Base-by-base conservation (phyloP, 768 basidiomycete genomes). In the Russula olivacea region DNA sequence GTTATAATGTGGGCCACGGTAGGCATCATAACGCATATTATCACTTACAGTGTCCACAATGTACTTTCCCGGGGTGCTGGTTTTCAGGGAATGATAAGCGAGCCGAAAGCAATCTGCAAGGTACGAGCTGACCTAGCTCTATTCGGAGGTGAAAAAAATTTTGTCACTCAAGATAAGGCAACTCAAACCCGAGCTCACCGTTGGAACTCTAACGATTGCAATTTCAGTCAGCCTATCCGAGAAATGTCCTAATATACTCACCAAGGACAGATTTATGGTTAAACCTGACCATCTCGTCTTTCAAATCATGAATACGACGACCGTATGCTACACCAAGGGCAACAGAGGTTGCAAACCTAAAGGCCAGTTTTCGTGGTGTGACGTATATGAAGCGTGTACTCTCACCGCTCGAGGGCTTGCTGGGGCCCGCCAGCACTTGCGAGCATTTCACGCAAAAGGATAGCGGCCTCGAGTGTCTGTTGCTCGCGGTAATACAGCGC, bases 371-470 rank as follows among this genome's bases (percentile, higher is more conserved):
- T 43, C 23, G 23, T 5, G 4, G n/a, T 17, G 40, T 28, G 15
- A 23, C 10, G 4, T 30, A 21, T 34, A 41, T 41, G 21, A 43
- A 32, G 34, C 11, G 25, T 10, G 53, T 19, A 15, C 15, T 11
- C 57, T 56, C 28, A 59, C 65, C 65, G 41, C 50, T 58, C 51
- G 34, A 65, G 38, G 32, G 23, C 32, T n/a, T 34, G 9, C 4
- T 59, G 15, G 11, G 58, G 52, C 17, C 38, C 15, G 7, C 12
- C 40, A 32, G 12, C 23, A 36, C 43, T 56, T 19, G 28, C 25
- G 6, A 66, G 65, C 23, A 66, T 32, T 21, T 66, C 56, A 8
- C 52, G 62, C 23, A 66, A 48, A 30, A 66, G 25, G n/a, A 66
- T 25, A 8, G 54, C 28, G 34, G 47, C 15, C 34, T 66, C 65